Base-by-base conservation (phyloP, 768 basidiomycete species). In the Calocybe cyanea region DNA sequence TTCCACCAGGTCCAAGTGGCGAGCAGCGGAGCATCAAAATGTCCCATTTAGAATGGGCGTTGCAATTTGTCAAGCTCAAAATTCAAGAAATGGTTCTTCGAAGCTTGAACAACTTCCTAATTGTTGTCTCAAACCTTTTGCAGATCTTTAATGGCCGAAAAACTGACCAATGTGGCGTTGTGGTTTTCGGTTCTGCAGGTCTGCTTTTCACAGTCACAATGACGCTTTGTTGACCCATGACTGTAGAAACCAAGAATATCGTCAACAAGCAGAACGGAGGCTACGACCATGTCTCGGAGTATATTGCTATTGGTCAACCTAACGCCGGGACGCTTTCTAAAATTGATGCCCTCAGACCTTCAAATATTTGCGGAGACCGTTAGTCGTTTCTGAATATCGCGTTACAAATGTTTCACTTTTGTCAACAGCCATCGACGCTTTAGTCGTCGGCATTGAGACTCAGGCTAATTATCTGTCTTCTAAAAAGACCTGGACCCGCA, bases 71-170 rank as follows among this genome's bases (percentile, higher is more conserved):
- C 13, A 91, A 89, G 62, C 76, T 92, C 53, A 92, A 92, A 63
- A 77, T 94, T 25, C 91, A 95, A 60, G 88, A 94, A 50, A 92
- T 95, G 85, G 90, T 89, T 6, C 6, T 14, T 46, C 13, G 13
- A 15, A 10, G 18, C 41, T 15, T 35, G 4, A 31, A 17, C 14
- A 43, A 40, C 36, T 18, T 25, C 9, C 1, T 6, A 14, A 14
- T n/a, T 21, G 10, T 23, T 18, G 17, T 32, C 13, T 32, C 43
- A 42, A 49, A 21, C 45, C 42, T 23, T 33, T 36, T 20, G 14
- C 52, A 98, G 94, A 92, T 97, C 53, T 92, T 83, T 59, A 81
- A 87, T 53, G 88, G 85, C 11, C 76, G 94, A 33, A 96, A 95
- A 70, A 97, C 94, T 8, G 94, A 95, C 59, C 83, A 91, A 59